phyloP scores from a whole-genome alignment of 768 basidiomycete species.

The Suillus subalutaceus region DNA sequence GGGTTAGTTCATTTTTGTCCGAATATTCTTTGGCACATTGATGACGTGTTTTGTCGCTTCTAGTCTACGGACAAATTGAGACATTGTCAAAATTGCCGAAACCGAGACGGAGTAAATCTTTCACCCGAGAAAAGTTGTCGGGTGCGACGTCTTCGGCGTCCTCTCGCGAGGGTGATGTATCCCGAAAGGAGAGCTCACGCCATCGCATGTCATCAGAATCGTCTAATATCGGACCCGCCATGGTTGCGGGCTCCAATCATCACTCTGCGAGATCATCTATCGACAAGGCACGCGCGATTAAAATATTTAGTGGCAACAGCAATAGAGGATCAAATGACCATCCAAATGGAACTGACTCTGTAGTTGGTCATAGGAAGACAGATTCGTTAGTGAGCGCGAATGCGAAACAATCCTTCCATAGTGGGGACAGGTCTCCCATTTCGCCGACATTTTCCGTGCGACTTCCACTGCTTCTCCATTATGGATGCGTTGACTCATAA shows the following conservation, averaged over 20 bases:
- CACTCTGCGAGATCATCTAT: constrained; percentile 55
- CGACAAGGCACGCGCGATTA: constrained; percentile 65
- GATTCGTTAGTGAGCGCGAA: constrained; percentile 57
- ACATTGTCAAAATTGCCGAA: constrained; percentile 58
- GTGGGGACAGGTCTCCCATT: constrained; percentile 37
- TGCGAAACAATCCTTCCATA: constrained; percentile 40
- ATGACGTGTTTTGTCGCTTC: constrained; percentile 25
- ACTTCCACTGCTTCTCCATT: constrained; percentile 9
- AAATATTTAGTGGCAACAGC: constrained; percentile 49
- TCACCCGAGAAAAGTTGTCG: constrained; percentile 56
- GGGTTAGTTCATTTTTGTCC: constrained; percentile 49
- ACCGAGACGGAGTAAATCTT: constrained; percentile 69
- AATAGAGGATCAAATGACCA: constrained; percentile 44
- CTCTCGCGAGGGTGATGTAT: constrained; percentile 24
- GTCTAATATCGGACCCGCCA: constrained; percentile 21
- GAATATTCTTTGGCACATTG: constrained; percentile 11
- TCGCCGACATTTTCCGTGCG: constrained; percentile 38
- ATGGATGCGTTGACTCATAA: constrained; percentile 9
- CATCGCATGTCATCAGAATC: constrained; percentile 46
- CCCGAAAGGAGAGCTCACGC: constrained; percentile 25
- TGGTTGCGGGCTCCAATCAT: constrained; percentile 17
- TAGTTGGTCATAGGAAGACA: constrained; percentile 55
- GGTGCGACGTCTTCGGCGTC: constrained; percentile 46
- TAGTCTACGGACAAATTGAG: constrained; percentile 83
- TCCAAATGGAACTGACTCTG: constrained; percentile 42